Conservation (phyloP, 2,329 filamentous ascomycete species). For the Epichloe uncinata region DNA sequence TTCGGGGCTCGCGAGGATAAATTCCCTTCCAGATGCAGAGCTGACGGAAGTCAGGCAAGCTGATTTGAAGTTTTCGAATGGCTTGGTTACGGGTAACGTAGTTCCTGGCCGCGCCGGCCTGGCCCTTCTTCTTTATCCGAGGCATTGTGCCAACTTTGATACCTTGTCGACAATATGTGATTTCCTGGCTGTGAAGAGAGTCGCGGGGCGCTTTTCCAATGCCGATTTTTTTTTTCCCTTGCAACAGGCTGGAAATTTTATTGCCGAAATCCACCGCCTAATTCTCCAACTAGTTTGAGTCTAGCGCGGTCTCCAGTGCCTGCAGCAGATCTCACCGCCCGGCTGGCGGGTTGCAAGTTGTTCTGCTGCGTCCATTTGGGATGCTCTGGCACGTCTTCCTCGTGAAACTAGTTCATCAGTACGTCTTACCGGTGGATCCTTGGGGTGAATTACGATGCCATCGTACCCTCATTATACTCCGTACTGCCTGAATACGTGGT, state of each 20-base stretch:
- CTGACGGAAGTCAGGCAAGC: conserved; percentile 90
- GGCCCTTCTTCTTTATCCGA: conserved; percentile 83
- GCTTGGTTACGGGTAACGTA: conserved; percentile 96
- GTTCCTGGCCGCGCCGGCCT: conserved; percentile 89
- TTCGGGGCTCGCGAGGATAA: conserved; percentile 92
- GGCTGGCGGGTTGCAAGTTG: background rate
- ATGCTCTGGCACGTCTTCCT: too few species aligned
- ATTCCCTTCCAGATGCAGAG: conserved; percentile 99
- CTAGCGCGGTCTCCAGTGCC: conserved; percentile 5
- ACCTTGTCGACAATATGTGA: conserved; percentile 4
- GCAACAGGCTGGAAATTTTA: conserved; percentile 17
- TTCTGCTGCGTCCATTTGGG: too few species aligned
- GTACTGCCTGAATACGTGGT: too few species aligned
- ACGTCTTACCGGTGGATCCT: too few species aligned
- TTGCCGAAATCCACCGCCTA: conserved; percentile 19
- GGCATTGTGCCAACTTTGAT: conserved; percentile 36
- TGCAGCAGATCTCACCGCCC: conserved; percentile 14
- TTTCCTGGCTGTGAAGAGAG: conserved; percentile 7
- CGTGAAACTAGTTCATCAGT: too few species aligned
- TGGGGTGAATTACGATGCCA: too few species aligned
- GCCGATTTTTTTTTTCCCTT: conserved; percentile 12
- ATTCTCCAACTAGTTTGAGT: conserved; percentile 1
- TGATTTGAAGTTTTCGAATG: conserved; percentile 94
- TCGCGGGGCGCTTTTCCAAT: conserved; percentile 21
- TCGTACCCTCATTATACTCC: too few species aligned